Evolutionary conservation across 805 yeast species (phyloP), one percentile per base, ranked within the genome.

Genomic region (Scheffersomyces lignosus): DNA sequence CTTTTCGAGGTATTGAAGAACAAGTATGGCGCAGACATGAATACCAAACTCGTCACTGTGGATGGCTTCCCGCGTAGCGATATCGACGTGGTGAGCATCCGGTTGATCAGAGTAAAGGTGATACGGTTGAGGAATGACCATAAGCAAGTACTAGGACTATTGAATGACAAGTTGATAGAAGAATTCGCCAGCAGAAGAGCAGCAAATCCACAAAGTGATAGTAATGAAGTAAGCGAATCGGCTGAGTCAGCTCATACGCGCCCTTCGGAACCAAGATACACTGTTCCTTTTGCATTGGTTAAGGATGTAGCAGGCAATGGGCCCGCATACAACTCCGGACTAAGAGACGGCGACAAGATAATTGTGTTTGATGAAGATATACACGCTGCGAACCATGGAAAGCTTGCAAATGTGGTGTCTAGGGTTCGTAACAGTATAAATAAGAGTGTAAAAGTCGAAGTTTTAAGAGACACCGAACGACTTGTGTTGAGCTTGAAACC

Each of bases 51-150:
- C 40, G 60, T 86, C 2, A 77, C 83, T 0, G 40, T 51, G 0
- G 96, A 91, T 52, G 96, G 97, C 15, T 91, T 77, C 50, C 99
- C 99, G 1, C 65, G 97, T 29, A 58, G 69, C 13, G 97, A 91
- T 52, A 72, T 91, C 18, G 95, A 91, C 51, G 84, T 91, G 4
- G 78, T 88, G 12, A 52, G 66, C 15, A 69, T 88, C 9, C 65
- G 96, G 36, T 56, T 75, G 7, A 54, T 81, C 1, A 64, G 96
- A 40, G 74, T 80, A 7, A 75, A 74, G 50, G 78, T 90, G 22
- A 78, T 84, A 24, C 67, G 84, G 35, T 64, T 84, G 27, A 69
- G 82, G 40, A 90, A 88, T 51, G 97, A 91, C 59, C 68, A 81
- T 44, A 68, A 66, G 32, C 56, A 51, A 12, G 61, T 87, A 5